Evolutionary conservation across 2,329 filamentous ascomycete genomes (phyloP).

Genomic region (Pyrenochaeta sp.): DNA sequence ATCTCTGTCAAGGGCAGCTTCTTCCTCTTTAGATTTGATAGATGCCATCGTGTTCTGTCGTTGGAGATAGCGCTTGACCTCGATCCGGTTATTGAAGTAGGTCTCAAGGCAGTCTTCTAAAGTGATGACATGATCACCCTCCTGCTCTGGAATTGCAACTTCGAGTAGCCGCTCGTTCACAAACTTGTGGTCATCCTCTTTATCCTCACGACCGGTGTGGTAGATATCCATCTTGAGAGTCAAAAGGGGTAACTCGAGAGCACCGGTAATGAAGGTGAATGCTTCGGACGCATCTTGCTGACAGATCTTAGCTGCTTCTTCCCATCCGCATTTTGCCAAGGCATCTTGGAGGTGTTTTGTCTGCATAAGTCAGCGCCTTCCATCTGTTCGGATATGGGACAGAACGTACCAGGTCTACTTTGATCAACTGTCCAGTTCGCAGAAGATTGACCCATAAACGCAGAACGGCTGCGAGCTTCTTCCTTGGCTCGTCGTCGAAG

Average conservation of each 20-base stretch:
- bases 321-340: conserved; percentile 86
- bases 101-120: conserved; percentile 91
- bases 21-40: conserved; percentile 43
- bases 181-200: conserved; percentile 90
- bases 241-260: conserved; percentile 83
- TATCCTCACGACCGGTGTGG: conserved; percentile 84
- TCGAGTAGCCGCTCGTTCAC: conserved; percentile 91
- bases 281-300: conserved; percentile 97
- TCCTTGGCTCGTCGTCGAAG: conserved; percentile 74
- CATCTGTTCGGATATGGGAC: no score
- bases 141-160: conserved; percentile 81
- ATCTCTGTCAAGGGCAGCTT: conserved; percentile 36
- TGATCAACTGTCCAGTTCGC: conserved; percentile 83
- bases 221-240: conserved; percentile 95
- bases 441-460: conserved; percentile 94
- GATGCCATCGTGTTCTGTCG: conserved; percentile 65
- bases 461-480: conserved; percentile 77
- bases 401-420: conserved; percentile 78
- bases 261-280: conserved; percentile 93
- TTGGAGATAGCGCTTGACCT: conserved; percentile 79
- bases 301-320: conserved; percentile 74
- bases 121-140: conserved; percentile 72
- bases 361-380: no score
- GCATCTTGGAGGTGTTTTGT: conserved; percentile 84
- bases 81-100: conserved; percentile 94